Evolutionary conservation across 345 rosid species (phyloP).

Genomic region (Lumnitzera littorea): DNA sequence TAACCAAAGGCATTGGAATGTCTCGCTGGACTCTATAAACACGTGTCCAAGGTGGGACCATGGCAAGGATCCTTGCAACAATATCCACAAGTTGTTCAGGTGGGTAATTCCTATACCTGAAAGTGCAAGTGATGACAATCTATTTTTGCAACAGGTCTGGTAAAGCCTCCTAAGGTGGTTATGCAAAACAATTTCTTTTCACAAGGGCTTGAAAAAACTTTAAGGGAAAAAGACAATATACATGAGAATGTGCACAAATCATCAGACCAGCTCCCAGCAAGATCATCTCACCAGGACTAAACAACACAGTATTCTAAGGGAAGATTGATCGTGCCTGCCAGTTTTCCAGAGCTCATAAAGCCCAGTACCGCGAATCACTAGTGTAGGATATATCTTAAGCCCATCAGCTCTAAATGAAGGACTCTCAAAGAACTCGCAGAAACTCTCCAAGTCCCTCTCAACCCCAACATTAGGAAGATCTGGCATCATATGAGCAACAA

Average conservation of each 20-base stretch:
- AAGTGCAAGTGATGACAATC: conserved; percentile 6
- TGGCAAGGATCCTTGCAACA: conserved; percentile 89
- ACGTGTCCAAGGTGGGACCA: conserved; percentile 99
- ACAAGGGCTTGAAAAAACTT: too few relatives aligned
- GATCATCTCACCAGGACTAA: too few relatives aligned
- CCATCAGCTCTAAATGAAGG: conserved; percentile 97
- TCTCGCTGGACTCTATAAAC: conserved; percentile 98
- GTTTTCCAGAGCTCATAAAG: conserved; percentile 98
- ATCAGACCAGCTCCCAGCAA: too few relatives aligned
- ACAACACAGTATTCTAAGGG: too few relatives aligned
- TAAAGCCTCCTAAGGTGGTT: too few relatives aligned
- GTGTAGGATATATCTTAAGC: conserved; percentile 95
- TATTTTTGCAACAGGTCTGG: neutral
- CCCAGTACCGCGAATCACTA: conserved; percentile 97
- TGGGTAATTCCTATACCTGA: conserved; percentile 88
- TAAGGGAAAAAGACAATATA: too few relatives aligned
- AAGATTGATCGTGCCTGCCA: conserved; percentile 48
- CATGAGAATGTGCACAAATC: too few relatives aligned
- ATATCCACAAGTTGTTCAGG: conserved; percentile 98
- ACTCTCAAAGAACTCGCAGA: conserved; percentile 92
- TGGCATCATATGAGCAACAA: conserved; percentile 99
- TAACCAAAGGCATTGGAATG: conserved; percentile 98
- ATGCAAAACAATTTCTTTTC: too few relatives aligned
- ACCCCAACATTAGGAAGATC: conserved; percentile 99
- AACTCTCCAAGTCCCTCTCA: conserved; percentile 96